Percentiles rank a stretch among this genome's conserved stretches.
Evolutionary conservation across 176 grass and related monocot genomes (phyloP).

Genomic region (Dactylis glomerata): DNA sequence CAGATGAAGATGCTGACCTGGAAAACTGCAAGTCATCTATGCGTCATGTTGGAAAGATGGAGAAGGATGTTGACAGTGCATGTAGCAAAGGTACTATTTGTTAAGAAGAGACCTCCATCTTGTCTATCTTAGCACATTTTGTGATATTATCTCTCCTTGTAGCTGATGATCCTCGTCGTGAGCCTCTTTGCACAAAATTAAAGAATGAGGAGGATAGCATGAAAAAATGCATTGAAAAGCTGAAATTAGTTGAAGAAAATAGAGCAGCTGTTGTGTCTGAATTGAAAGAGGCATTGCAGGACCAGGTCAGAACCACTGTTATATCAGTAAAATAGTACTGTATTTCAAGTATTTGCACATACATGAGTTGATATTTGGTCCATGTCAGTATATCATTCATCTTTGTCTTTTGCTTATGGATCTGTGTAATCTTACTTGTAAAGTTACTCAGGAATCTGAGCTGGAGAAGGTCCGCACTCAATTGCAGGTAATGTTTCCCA

Average conservation of each 20-base stretch:
- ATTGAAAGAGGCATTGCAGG: slow-evolving; percentile 77
- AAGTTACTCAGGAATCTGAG: slow-evolving; percentile 80
- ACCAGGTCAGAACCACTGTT: slow-evolving; percentile 63
- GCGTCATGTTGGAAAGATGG: slow-evolving; percentile 61
- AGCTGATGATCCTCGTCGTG: slow-evolving; percentile 64
- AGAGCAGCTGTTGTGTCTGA: slow-evolving; percentile 66
- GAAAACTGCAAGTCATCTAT: slow-evolving; percentile 76
- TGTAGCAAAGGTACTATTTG: slow-evolving; percentile 62
- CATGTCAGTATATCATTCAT: neutral
- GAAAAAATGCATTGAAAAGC: slow-evolving; percentile 75
- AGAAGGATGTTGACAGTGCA: slow-evolving; percentile 70
- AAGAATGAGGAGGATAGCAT: slow-evolving; percentile 64
- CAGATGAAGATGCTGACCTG: slow-evolving; percentile 63
- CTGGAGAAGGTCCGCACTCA: slow-evolving; percentile 84
- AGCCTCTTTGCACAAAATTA: slow-evolving; percentile 63
- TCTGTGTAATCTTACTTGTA: slow-evolving; percentile 24
- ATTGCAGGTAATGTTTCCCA: slow-evolving; percentile 53
- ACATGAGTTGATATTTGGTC: slow-evolving; percentile 24
- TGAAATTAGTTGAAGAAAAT: slow-evolving; percentile 78
- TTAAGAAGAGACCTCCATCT: neutral
- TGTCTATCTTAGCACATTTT: slow-evolving; percentile 17
- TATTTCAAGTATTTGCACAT: neutral
- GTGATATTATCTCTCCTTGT: slow-evolving; percentile 43
- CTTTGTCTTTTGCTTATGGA: slow-evolving; percentile 25
- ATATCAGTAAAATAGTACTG: neutral